Evolutionary conservation across 2,329 filamentous ascomycete species (phyloP).

Genomic region (Scolecobasidium constrictum): DNA sequence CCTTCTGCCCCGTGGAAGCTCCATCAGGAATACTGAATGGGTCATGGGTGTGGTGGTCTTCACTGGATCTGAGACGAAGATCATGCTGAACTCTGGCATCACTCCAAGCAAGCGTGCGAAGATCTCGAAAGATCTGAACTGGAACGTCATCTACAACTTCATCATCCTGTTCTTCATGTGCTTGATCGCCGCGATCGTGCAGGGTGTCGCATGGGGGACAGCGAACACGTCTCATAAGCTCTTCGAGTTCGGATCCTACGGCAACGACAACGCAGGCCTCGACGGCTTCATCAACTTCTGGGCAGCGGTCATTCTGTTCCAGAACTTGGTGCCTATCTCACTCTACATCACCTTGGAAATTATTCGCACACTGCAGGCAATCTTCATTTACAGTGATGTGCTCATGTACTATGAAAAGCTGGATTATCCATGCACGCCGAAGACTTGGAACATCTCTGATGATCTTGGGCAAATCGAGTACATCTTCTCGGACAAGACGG

Average conservation of each 20-base stretch:
- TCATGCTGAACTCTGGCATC: constrained; percentile 96
- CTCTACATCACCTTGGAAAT: constrained; percentile 97
- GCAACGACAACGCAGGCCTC: constrained; percentile 55
- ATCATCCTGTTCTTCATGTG: constrained; percentile 83
- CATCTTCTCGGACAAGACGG: constrained; percentile 94
- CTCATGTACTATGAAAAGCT: constrained; percentile 96
- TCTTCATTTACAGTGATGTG: constrained; percentile 95
- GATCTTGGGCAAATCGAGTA: constrained; percentile 98
- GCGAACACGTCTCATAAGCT: constrained; percentile 62
- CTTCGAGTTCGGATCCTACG: constrained; percentile 81
- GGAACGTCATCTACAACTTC: constrained; percentile 97
- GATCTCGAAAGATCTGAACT: constrained; percentile 88
- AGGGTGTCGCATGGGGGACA: constrained; percentile 72
- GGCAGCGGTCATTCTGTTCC: constrained; percentile 87
- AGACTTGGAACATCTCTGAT: constrained; percentile 98
- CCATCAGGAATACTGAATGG: constrained; percentile 93
- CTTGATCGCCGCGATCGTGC: constrained; percentile 70
- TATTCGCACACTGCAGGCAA: constrained; percentile 80
- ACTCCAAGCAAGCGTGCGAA: constrained; percentile 89
- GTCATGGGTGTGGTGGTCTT: constrained; percentile 84
- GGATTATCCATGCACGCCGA: constrained; percentile 90
- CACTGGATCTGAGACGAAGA: constrained; percentile 93
- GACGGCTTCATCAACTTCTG: constrained; percentile 96
- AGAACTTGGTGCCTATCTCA: constrained; percentile 97
- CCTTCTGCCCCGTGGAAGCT: constrained; percentile 82